Evolutionary conservation across 176 grass and related monocot species (phyloP), one percentile per base, ranked within the genome.

Genomic region (Eremochloa ophiuroides): DNA sequence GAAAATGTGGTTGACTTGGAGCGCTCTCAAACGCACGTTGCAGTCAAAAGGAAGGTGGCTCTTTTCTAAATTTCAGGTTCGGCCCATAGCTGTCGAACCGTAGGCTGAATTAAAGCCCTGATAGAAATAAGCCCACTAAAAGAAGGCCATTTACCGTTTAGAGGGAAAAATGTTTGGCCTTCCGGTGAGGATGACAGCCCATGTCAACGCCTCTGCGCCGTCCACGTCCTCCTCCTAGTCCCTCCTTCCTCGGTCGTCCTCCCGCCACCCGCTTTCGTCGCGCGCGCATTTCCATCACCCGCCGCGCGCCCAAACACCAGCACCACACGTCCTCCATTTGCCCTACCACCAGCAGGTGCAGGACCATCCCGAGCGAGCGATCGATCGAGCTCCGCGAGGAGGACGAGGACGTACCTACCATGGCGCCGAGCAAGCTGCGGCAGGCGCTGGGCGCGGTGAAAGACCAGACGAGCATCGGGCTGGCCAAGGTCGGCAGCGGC

Each of bases 391-490:
- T 61, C 58, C 26, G 44, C 27, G 69, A 50, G 15, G 4, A 44
- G 42, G 2, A 20, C 59, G 13, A 15, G 10, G 9, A 38, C 33
- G 9, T 26, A 10, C 53, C 9, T 11, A 10, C 56, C 10, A 95
- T 95, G 93, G 82, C 93, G 30, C 91, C 93, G 23, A 94, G 93
- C 88, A 93, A 83, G 73, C 85, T 99, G 33, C 86, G 93, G 0
- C 88, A 81, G 85, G 96, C 91, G 79, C 80, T 99, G 34, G 96
- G 91, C 22, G 91, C 89, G 18, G 91, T 99, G 62, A 99, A 99
- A 91, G 96, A 99, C 72, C 85, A 87, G 72, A 95, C 93, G 74
- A 99, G 93, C 88, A 95, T 95, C 79, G 87, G 96, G 0, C 80
- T 99, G 1, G 93, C 91, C 62, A 95, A 90, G 80, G 89, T 95